Evolutionary conservation across 2,329 filamentous ascomycete genomes (phyloP).

Genomic region (Leptographium galeiforme): DNA sequence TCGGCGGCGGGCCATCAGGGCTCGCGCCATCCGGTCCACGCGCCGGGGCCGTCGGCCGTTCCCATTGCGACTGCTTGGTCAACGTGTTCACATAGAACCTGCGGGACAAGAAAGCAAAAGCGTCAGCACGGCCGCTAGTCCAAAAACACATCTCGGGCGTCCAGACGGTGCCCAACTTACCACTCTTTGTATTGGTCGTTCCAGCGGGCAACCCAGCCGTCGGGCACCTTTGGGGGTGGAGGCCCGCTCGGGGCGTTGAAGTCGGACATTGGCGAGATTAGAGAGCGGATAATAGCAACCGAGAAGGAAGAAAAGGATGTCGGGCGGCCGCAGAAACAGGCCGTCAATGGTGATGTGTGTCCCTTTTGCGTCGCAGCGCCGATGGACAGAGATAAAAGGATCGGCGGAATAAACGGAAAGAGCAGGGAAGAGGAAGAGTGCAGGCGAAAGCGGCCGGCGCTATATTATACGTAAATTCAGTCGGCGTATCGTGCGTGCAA

Average conservation of each 20-base stretch:
- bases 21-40: conserved; percentile 23
- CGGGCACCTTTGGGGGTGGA: conserved; percentile 49
- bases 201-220: conserved; percentile 76
- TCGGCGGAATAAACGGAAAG: not conserved
- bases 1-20: conserved; percentile 51
- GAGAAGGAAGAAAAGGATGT: too few species aligned
- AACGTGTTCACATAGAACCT: conserved; percentile 87
- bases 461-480: not conserved
- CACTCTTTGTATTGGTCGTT: conserved; percentile 84
- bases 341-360: not conserved
- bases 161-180: conserved; percentile 10
- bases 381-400: not conserved
- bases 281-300: too few species aligned
- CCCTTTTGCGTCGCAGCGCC: not conserved
- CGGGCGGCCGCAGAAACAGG: too few species aligned
- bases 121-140: not conserved
- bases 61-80: conserved; percentile 86
- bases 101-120: not conserved
- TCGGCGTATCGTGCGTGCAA: not conserved
- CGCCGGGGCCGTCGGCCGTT: conserved; percentile 60
- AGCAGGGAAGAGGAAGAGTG: not conserved
- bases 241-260: conserved; percentile 40
- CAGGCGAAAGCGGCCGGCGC: not conserved
- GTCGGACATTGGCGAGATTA: conserved; percentile 28
- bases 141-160: too few species aligned